Conservation (phyloP, 805 yeast genomes). For the Nakazawaea wickerhamii region DNA sequence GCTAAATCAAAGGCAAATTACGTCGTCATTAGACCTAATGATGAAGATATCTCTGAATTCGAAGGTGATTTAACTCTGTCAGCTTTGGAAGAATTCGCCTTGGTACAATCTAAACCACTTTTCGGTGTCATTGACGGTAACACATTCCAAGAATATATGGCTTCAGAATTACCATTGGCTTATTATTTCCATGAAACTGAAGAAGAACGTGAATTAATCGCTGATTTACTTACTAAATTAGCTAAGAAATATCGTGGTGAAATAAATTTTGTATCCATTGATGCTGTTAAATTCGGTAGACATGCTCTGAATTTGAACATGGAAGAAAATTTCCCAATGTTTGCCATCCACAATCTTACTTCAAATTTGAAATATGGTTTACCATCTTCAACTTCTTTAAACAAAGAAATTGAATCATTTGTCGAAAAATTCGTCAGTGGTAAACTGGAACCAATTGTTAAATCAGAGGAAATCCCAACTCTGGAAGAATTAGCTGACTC, state of each 20-base stretch:
- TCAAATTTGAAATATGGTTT: slow-evolving; percentile 74
- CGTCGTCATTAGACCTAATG: slow-evolving; percentile 42
- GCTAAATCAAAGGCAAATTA: slow-evolving; percentile 33
- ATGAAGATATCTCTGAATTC: slow-evolving; percentile 22
- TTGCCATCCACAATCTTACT: slow-evolving; percentile 74
- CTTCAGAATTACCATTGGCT: slow-evolving; percentile 70
- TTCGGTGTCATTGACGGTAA: slow-evolving; percentile 84
- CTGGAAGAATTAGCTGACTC: slow-evolving; percentile 70
- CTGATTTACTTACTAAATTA: slow-evolving; percentile 47
- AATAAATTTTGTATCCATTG: slow-evolving; percentile 83
- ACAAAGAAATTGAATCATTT: slow-evolving; percentile 53
- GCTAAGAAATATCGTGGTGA: slow-evolving; percentile 77
- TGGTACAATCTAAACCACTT: slow-evolving; percentile 66
- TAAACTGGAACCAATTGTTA: slow-evolving; percentile 63
- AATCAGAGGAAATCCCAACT: slow-evolving; percentile 80
- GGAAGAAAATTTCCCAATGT: slow-evolving; percentile 82
- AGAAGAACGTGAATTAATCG: slow-evolving; percentile 57
- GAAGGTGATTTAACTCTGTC: slow-evolving; percentile 29
- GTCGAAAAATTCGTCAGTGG: slow-evolving; percentile 62
- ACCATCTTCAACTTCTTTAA: slow-evolving; percentile 50
- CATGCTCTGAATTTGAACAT: slow-evolving; percentile 86
- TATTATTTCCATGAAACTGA: slow-evolving; percentile 77
- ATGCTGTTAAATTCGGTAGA: slow-evolving; percentile 72
- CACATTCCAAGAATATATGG: slow-evolving; percentile 71
- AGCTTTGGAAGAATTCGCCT: slow-evolving; percentile 42